Evolutionary conservation across 495 filamentous ascomycete genomes (phyloP), one percentile per base, ranked within the genome.

Genomic region (Neurospora hispaniola): DNA sequence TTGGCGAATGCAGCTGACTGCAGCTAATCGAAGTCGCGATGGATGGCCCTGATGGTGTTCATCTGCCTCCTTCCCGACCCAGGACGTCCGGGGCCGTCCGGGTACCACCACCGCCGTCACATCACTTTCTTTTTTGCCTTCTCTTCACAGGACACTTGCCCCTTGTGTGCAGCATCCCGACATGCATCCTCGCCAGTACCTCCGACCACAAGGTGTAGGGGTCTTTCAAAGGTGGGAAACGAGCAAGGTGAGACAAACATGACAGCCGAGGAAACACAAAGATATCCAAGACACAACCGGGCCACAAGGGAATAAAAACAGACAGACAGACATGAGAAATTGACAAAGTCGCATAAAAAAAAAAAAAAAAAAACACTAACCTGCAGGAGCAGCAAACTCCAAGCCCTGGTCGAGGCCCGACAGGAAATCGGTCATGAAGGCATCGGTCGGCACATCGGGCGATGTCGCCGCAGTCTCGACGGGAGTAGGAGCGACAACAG

Each of bases 381-480:
- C 54, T 35, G 54, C 54, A 1, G 54, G 54, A 66, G 54, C 54
- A 35, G 54, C 27, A 18, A 66, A 66, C 16, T 66, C 54, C 54
- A 66, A 66, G 54, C 27, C 54, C 54, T 66, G 54, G 42, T 79
- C 77, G 70, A 83, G 84, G 69, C 79, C 74, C 31, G 76, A 73
- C 7, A 81, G 74, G 66, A 85, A 78, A 42, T 85, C 84, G 43
- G 79, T 80, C 75, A 83, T 75, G 59, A 79, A 76, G 18, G 80
- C 73, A 66, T 80, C 76, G 10, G 80, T 74, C n/a, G 79, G 73
- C 27, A 78, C 78, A 66, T 83, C 84, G 4, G 80, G 78, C 8
- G 83, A 78, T 12, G 78, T 70, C 27, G 54, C 54, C 23, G 54
- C 3, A 11, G 54, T 35, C 14, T 66, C 54, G 6, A 35, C 54